Evolutionary conservation across 2,329 filamentous ascomycete genomes (phyloP).

Genomic region (Colletotrichum australisinense): DNA sequence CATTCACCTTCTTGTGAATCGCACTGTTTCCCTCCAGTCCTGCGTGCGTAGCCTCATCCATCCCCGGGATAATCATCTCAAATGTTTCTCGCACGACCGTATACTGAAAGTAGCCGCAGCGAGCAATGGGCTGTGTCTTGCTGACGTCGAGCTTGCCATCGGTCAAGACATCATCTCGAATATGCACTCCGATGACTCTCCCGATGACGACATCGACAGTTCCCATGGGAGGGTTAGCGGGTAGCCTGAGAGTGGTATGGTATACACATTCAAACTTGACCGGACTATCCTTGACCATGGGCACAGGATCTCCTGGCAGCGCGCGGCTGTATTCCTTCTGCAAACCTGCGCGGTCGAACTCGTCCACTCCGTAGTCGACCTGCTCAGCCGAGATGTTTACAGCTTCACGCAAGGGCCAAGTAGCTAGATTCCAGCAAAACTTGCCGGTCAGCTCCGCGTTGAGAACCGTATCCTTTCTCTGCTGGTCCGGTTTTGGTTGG

Average conservation of each 20-base stretch:
- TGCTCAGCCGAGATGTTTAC: slow-evolving; percentile 67
- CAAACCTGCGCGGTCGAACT: slow-evolving; percentile 56
- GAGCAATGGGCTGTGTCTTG: slow-evolving; percentile 69
- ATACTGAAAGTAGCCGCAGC: slow-evolving; percentile 71
- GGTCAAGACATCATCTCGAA: slow-evolving; percentile 64
- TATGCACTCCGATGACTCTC: slow-evolving; percentile 48
- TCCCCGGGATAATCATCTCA: too few species aligned
- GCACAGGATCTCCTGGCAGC: too few species aligned
- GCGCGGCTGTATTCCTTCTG: too few species aligned
- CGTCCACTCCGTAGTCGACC: slow-evolving; percentile 60
- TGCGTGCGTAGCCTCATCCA: too few species aligned
- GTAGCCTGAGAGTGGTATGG: too few species aligned
- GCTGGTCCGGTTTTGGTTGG: slow-evolving; percentile 60
- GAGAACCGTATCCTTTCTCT: slow-evolving; percentile 66
- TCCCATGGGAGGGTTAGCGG: too few species aligned
- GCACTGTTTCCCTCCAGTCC: too few species aligned
- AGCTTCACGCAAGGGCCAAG: slow-evolving; percentile 63
- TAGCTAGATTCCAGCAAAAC: slow-evolving; percentile 71
- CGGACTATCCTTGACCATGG: too few species aligned
- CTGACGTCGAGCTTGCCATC: slow-evolving; percentile 65
- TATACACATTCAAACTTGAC: too few species aligned
- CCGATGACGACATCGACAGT: too few species aligned
- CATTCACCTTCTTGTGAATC: too few species aligned
- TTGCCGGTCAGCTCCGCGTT: slow-evolving; percentile 67
- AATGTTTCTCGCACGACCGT: slow-evolving; percentile 53